Base-by-base conservation (phyloP, 2,329 filamentous ascomycete genomes). In the Diaporthe humulicola region DNA sequence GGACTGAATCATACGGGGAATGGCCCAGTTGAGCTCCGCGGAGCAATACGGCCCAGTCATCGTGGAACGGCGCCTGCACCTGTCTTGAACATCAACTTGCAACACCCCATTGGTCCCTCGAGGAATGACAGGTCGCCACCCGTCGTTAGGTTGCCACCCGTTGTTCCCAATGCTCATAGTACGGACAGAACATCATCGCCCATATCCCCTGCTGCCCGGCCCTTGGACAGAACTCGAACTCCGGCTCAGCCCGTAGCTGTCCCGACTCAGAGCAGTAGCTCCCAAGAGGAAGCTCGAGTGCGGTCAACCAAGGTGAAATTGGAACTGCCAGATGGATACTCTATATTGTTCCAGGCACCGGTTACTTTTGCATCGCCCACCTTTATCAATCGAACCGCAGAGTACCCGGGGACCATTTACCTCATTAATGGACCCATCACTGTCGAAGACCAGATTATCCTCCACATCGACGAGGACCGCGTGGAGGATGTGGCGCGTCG, bases 1-100 rank as follows among this genome's bases (percentile, higher is more conserved):
- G 42, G 60, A 14, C 60, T 19, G 4, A 25, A 33, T 30, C 75
- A 66, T 8, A 12, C 15, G 5, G 73, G 69, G 33, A 54, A 74
- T 25, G 64, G 30, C 15, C 61, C 75, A 19, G 57, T 76, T 25
- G 38, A 76, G 15, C 36, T 73, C 17, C 45, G n/a, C 12, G 56
- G 28, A 28, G 22, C 48, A 8, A 42, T 69, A 30, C 36, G 33
- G 22, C 30, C 28, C 40, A 50, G 25, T 25, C 50, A 15, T 28
- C 64, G 36, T 48, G 40, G n/a, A 50, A 42, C 45, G 28, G 30
- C 19, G 45, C 12, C 50, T 12, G 4, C 48, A 36, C 10, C 56
- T 33, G 38, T 36, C n/a, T 22, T n/a, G 9, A 19, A 30, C 4
- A 17, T 33, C 15, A 9, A 14, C 15, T 40, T n/a, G 22, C 54